These are phyloP conservation scores for Russula earlei DNA, from an alignment of 768 basidiomycete genomes.

Conservation along the genomic window DNA sequence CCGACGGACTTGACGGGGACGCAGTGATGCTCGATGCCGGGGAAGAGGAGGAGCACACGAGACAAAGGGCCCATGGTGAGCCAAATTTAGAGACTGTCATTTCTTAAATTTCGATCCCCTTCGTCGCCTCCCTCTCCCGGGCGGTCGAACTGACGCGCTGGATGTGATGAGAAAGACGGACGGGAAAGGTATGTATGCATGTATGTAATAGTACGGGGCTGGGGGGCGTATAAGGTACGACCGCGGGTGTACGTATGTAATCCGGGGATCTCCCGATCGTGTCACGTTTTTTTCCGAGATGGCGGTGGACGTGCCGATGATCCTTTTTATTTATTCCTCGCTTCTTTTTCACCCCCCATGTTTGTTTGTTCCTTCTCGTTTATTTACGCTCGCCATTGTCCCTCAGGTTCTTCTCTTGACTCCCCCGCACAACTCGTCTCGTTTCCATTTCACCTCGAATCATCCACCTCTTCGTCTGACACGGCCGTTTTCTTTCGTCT, in stretches of 20 bases:
- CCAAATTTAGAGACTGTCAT: neutral
- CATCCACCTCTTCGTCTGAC: neutral
- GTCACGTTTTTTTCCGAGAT: neutral
- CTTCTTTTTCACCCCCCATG: neutral
- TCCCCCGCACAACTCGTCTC: neutral
- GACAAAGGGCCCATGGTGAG: constrained; percentile 7
- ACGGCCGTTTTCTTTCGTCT: constrained; percentile 10
- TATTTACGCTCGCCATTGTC: neutral
- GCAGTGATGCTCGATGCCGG: constrained; percentile 15
- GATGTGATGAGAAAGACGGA: neutral
- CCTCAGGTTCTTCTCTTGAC: neutral
- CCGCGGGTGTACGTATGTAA: constrained; percentile 8
- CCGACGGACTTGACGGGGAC: constrained; percentile 11
- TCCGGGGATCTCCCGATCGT: constrained; percentile 13
- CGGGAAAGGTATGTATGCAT: too few relatives aligned
- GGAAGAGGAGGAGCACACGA: constrained; percentile 2
- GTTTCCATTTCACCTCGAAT: neutral
- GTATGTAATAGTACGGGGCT: constrained; percentile 1
- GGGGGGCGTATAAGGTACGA: neutral
- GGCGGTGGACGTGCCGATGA: too few relatives aligned
- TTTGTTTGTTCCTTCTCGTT: neutral
- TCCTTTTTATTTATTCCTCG: constrained; percentile 2
- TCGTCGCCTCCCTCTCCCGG: too few relatives aligned
- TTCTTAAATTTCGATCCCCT: neutral
- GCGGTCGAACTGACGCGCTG: neutral